These are phyloP conservation scores for Onygena corvina DNA, from an alignment of 2,329 filamentous ascomycete species.

Conservation along the genomic window DNA sequence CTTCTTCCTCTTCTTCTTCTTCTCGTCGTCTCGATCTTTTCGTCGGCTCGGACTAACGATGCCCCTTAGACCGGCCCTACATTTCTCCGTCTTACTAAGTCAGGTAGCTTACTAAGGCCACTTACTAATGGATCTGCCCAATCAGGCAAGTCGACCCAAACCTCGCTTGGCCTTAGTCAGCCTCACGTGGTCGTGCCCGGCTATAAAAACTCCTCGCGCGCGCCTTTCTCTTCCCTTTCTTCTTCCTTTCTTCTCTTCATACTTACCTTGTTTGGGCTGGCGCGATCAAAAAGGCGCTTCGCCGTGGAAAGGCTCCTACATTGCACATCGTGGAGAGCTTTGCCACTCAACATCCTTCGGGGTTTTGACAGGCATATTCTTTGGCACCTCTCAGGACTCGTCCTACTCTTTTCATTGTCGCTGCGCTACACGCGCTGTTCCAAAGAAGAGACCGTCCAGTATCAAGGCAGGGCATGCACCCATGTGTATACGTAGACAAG, in stretches of 20 bases:
- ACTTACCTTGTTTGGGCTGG: conserved; percentile 41
- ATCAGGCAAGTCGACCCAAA: neutral
- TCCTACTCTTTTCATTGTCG: conserved; percentile 33
- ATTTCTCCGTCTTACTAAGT: too few species aligned
- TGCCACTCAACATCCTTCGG: conserved; percentile 39
- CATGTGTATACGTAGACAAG: neutral
- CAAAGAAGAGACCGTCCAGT: conserved; percentile 24
- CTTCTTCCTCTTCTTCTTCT: conserved; percentile 1
- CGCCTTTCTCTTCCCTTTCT: conserved; percentile 22
- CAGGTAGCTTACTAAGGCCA: too few species aligned
- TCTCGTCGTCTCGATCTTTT: neutral
- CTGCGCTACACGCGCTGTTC: conserved; percentile 25
- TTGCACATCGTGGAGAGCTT: conserved; percentile 46
- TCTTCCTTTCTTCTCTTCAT: conserved; percentile 38
- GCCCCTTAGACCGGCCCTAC: too few species aligned
- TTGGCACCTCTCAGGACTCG: conserved; percentile 33
- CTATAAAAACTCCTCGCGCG: conserved; percentile 24
- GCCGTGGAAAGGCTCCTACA: conserved; percentile 42
- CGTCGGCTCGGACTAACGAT: too few species aligned
- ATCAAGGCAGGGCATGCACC: neutral
- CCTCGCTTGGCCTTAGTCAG: conserved; percentile 26
- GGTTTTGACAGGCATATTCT: conserved; percentile 40
- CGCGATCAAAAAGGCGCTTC: conserved; percentile 37
- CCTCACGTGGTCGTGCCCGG: neutral
- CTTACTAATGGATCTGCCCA: too few species aligned